A percentile compares a stretch with the other conserved stretches of the same genome.
Conservation (phyloP, 2,329 filamentous ascomycete species). For the Pseudonectria foliicola region DNA sequence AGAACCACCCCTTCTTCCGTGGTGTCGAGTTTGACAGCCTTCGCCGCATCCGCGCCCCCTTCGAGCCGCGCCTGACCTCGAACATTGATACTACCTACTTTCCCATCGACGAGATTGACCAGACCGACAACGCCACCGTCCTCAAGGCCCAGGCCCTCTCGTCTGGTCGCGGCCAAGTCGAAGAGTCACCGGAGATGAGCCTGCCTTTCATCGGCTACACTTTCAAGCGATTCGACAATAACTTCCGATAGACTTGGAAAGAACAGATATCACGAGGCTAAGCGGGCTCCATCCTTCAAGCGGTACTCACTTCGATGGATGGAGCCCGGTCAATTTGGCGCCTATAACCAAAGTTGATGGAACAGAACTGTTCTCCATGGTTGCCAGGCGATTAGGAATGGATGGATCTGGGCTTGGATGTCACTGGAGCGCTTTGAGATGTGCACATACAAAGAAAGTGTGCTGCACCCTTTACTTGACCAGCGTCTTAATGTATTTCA, state of each 20-base stretch:
- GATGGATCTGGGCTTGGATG: too few species aligned
- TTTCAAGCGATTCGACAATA: slow-evolving; percentile 89
- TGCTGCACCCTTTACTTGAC: too few species aligned
- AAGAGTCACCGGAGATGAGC: slow-evolving; percentile 89
- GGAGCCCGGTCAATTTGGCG: too few species aligned
- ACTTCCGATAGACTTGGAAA: slow-evolving; percentile 44
- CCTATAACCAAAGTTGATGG: too few species aligned
- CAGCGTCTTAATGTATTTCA: too few species aligned
- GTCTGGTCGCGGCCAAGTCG: slow-evolving; percentile 50
- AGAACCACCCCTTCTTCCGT: slow-evolving; percentile 90
- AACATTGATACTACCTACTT: slow-evolving; percentile 98
- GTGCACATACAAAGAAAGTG: too few species aligned
- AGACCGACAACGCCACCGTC: slow-evolving; percentile 85
- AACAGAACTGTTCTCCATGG: too few species aligned
- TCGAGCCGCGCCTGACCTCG: slow-evolving; percentile 87
- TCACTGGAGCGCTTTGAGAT: too few species aligned
- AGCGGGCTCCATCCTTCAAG: too few species aligned
- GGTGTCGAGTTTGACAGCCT: slow-evolving; percentile 93
- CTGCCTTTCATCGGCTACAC: slow-evolving; percentile 64
- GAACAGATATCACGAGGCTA: slow-evolving; percentile 1
- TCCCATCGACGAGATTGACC: slow-evolving; percentile 96
- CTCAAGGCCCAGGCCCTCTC: slow-evolving; percentile 77
- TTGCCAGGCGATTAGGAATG: too few species aligned
- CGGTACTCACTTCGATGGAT: too few species aligned
- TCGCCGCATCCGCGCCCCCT: slow-evolving; percentile 87